A percentile compares a stretch with the other conserved stretches of the same genome.
Evolutionary conservation across 1,284 basidiomycete genomes (phyloP).

Genomic region (Sanguinoderma infundibulare): DNA sequence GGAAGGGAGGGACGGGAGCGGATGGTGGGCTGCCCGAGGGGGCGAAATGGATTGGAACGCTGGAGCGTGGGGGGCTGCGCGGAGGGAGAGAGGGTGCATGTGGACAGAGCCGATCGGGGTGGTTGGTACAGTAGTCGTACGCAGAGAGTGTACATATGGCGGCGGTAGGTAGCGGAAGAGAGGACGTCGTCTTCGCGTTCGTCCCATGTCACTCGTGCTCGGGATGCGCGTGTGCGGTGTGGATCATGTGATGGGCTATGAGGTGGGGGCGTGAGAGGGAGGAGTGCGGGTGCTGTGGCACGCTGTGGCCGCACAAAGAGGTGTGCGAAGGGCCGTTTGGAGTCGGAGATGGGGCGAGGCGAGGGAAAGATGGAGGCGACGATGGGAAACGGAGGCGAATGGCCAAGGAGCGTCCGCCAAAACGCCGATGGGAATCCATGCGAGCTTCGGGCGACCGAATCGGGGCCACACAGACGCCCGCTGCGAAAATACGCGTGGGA

Average conservation of each 20-base stretch:
- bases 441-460: constrained; percentile 23
- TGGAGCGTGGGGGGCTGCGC: background rate
- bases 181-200: background rate
- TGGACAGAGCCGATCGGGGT: background rate
- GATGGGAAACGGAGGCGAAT: constrained; percentile 27
- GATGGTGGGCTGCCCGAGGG: constrained; percentile 4
- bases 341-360: constrained; percentile 21
- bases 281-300: background rate
- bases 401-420: constrained; percentile 21
- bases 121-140: background rate
- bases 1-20: constrained; percentile 5
- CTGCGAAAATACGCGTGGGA: constrained; percentile 17
- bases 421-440: constrained; percentile 28
- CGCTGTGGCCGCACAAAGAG: background rate
- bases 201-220: background rate
- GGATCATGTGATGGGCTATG: constrained; percentile 17
- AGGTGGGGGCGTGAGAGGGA: constrained; percentile 1
- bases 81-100: background rate
- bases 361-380: constrained; percentile 28
- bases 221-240: background rate
- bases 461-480: constrained; percentile 6
- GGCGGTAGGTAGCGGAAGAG: background rate
- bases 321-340: constrained; percentile 14
- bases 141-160: too few relatives aligned
- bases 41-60: background rate